Evolutionary conservation across 1,284 basidiomycete species (phyloP).

Genomic region (Fomes fomentarius): DNA sequence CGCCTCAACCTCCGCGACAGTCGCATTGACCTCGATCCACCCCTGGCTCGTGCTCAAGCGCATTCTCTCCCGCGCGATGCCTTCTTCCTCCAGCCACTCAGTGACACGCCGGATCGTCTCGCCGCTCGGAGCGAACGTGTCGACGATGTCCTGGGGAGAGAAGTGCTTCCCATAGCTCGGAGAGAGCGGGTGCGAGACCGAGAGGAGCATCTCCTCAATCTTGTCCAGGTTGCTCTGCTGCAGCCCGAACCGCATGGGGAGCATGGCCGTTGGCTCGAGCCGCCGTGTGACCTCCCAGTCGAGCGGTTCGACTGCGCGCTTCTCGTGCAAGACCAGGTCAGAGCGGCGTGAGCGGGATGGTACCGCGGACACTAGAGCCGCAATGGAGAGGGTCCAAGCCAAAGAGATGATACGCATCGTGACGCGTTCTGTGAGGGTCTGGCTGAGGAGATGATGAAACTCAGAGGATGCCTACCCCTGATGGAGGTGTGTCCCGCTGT

Average conservation of each 20-base stretch:
- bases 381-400: constrained; percentile 11
- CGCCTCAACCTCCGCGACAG: constrained; percentile 43
- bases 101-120: constrained; percentile 40
- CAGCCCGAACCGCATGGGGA: constrained; percentile 39
- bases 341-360: constrained; percentile 21
- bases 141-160: constrained; percentile 37
- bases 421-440: neutral
- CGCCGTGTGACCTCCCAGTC: constrained; percentile 26
- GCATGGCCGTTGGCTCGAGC: constrained; percentile 27
- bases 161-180: constrained; percentile 41
- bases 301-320: constrained; percentile 31
- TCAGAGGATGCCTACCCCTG: constrained; percentile 7
- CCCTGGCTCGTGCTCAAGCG: constrained; percentile 37
- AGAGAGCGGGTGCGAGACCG: constrained; percentile 41
- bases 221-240: constrained; percentile 40
- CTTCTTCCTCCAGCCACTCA: constrained; percentile 42
- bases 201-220: constrained; percentile 40
- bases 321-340: constrained; percentile 33
- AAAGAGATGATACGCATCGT: constrained; percentile 16
- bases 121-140: constrained; percentile 43
- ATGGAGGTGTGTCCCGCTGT: constrained; percentile 6
- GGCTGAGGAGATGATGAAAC: neutral
- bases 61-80: constrained; percentile 37
- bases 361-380: constrained; percentile 16
- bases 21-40: constrained; percentile 46